phyloP scores from a whole-genome alignment of 805 yeast genomes.

The Starmerella khaoyaiensis region DNA sequence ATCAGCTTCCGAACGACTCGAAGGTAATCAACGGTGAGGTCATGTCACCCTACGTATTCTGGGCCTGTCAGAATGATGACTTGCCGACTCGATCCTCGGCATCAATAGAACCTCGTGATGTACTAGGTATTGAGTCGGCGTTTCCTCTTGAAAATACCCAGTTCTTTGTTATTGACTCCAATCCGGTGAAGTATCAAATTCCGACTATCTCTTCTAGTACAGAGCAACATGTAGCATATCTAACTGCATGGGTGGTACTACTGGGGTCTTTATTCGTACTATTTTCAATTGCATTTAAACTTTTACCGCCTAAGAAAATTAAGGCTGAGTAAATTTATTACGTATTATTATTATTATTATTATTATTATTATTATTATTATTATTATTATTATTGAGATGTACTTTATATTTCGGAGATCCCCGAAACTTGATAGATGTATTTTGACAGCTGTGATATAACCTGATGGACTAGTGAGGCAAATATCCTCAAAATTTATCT shows the following conservation, averaged over 20 bases:
- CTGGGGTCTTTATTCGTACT: constrained; percentile 29
- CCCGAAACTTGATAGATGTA: too few relatives aligned
- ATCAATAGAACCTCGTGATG: constrained; percentile 11
- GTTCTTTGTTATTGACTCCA: constrained; percentile 30
- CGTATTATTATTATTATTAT: neutral
- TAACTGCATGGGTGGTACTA: constrained; percentile 30
- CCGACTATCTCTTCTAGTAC: constrained; percentile 33
- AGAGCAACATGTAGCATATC: constrained; percentile 26
- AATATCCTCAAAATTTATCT: neutral
- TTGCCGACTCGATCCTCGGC: constrained; percentile 14
- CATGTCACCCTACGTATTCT: constrained; percentile 35
- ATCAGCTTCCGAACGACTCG: constrained; percentile 31
- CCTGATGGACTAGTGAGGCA: too few relatives aligned
- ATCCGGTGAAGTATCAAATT: constrained; percentile 26
- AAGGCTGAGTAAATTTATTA: constrained; percentile 1
- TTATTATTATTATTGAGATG: too few relatives aligned
- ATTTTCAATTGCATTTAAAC: neutral
- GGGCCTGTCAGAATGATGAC: constrained; percentile 36
- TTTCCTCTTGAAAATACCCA: constrained; percentile 35
- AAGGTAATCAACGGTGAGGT: constrained; percentile 20
- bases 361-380: neutral
- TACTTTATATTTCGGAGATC: too few relatives aligned
- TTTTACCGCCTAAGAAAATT: constrained; percentile 1
- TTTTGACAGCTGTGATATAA: too few relatives aligned
- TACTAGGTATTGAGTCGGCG: constrained; percentile 34